These are phyloP conservation scores for Mesembryanthemum crystallinum DNA, from an alignment of 148 eudicot species.

Conservation along the genomic window DNA sequence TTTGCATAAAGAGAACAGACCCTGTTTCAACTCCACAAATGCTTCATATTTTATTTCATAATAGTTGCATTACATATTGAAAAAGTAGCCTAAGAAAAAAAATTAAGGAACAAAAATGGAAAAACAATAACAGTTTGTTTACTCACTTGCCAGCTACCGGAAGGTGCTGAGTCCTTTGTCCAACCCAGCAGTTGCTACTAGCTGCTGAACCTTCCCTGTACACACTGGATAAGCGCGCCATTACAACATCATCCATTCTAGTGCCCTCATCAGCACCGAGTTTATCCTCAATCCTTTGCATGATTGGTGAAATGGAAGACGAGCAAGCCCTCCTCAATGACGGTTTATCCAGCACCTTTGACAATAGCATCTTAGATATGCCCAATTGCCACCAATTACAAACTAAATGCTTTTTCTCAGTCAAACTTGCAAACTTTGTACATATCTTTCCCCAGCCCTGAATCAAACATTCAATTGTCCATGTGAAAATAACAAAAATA, in stretches of 20 bases:
- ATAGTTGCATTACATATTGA: not conserved
- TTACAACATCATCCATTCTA: not conserved
- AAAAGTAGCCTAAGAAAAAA: not conserved
- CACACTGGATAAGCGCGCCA: conserved; percentile 7
- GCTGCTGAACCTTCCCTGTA: conserved; percentile 3
- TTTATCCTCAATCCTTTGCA: conserved; percentile 11
- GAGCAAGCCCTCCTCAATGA: conserved; percentile 21
- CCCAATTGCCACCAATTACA: not conserved
- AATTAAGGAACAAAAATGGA: not conserved
- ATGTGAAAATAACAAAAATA: not conserved
- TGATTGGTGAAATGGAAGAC: conserved; percentile 5
- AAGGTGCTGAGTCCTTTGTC: conserved; percentile 9
- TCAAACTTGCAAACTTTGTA: not conserved
- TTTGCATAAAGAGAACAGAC: not conserved
- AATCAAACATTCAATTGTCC: conserved; percentile 2
- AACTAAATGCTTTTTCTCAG: conserved; percentile 14
- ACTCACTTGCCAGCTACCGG: conserved; percentile 25
- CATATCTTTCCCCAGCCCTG: conserved; percentile 18
- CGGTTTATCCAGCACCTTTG: conserved; percentile 21
- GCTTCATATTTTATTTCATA: not conserved
- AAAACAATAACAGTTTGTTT: not conserved
- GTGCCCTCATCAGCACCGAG: conserved; percentile 3
- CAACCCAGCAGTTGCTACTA: conserved; percentile 9
- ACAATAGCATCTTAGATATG: conserved; percentile 17
- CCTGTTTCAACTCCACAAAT: not conserved